Conservation (phyloP, 208 protist genomes). For the Leishmania braziliensis region DNA sequence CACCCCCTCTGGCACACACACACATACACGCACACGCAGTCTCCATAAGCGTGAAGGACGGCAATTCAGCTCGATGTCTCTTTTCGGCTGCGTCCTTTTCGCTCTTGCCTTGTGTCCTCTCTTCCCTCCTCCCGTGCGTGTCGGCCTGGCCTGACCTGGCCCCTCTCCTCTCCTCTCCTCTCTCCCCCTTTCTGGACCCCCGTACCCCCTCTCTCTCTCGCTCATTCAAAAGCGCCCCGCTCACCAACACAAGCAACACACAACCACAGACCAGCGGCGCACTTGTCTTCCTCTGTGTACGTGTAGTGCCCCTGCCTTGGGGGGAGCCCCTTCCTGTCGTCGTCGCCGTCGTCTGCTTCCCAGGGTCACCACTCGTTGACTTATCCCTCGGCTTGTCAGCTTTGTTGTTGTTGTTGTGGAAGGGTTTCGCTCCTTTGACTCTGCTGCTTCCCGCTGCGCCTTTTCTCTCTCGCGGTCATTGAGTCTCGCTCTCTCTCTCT, state of each 20-base stretch:
- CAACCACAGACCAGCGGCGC: not conserved
- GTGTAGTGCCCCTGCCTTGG: not conserved
- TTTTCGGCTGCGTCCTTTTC: not conserved
- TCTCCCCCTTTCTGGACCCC: no score
- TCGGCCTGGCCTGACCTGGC: no score
- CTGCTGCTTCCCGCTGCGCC: not conserved
- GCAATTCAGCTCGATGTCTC: no score
- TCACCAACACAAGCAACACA: not conserved
- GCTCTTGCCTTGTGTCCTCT: not conserved
- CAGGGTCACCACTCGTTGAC: not conserved
- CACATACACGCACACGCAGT: not conserved
- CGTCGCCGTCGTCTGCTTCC: no score
- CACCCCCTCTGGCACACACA: not conserved
- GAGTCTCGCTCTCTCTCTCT: no score
- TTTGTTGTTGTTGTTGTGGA: not conserved
- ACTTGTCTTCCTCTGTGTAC: not conserved
- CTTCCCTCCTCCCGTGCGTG: not conserved
- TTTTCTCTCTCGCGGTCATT: not conserved
- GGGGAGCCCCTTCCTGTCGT: no score
- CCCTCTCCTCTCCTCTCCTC: no score
- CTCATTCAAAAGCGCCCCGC: not conserved
- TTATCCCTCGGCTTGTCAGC: not conserved
- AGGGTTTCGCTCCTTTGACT: no score
- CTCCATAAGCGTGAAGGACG: not conserved
- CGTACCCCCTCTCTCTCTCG: not conserved